Evolutionary conservation across 805 yeast species (phyloP).

Genomic region (Teunomyces kruisii): DNA sequence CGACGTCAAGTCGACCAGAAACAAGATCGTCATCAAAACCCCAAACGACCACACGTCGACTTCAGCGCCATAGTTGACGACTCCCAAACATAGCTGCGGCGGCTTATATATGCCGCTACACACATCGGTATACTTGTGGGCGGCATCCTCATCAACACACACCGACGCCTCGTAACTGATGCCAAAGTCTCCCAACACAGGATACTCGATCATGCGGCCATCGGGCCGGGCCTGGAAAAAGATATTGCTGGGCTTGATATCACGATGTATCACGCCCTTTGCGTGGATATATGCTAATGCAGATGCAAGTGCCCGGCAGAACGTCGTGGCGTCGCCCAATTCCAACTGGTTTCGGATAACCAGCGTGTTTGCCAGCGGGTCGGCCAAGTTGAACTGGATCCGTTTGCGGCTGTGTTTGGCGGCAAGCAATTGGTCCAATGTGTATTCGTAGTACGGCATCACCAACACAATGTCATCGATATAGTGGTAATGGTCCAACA

Average conservation of each 20-base stretch:
- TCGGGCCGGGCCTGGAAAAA: slow-evolving; percentile 20
- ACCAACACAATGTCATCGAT: slow-evolving; percentile 36
- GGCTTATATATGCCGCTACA: slow-evolving; percentile 69
- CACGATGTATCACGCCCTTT: slow-evolving; percentile 40
- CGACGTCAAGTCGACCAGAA: slow-evolving; percentile 30
- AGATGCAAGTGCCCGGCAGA: slow-evolving; percentile 13
- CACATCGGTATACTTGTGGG: slow-evolving; percentile 52
- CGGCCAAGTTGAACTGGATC: slow-evolving; percentile 24
- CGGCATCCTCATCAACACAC: slow-evolving; percentile 38
- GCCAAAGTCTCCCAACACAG: slow-evolving; percentile 65
- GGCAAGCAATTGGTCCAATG: slow-evolving; percentile 23
- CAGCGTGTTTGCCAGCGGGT: slow-evolving; percentile 13
- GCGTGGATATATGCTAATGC: slow-evolving; percentile 31
- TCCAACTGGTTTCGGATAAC: slow-evolving; percentile 2
- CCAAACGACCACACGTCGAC: slow-evolving; percentile 78
- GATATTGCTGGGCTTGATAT: slow-evolving; percentile 40
- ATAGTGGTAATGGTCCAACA: slow-evolving; percentile 19
- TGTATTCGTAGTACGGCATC: slow-evolving; percentile 29
- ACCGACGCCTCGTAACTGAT: slow-evolving; percentile 32
- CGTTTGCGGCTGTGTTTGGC: slow-evolving; percentile 18
- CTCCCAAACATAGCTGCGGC: slow-evolving; percentile 69
- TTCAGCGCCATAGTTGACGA: slow-evolving; percentile 49
- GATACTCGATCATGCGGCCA: slow-evolving; percentile 15
- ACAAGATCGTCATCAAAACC: slow-evolving; percentile 55
- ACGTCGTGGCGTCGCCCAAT: slow-evolving; percentile 2